These are phyloP conservation scores for Neonectria neomacrospora DNA, from an alignment of 2,329 filamentous ascomycete genomes.

Conservation along the genomic window DNA sequence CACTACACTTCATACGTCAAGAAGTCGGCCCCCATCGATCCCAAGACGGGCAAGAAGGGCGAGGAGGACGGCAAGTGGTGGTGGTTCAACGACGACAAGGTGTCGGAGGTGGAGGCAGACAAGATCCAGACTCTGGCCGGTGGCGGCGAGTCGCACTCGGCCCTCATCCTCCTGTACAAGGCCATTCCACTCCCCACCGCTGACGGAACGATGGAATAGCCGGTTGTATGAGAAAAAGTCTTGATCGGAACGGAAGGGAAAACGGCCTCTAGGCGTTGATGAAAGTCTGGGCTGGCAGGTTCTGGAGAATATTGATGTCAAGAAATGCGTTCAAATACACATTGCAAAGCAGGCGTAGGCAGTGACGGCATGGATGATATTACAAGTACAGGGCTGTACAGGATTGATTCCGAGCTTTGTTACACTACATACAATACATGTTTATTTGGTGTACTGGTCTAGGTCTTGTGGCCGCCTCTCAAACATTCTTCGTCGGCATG, in stretches of 20 bases:
- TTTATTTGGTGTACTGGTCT: constrained; percentile 32
- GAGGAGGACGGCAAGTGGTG: constrained; percentile 97
- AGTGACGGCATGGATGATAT: constrained; percentile 31
- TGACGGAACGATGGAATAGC: constrained; percentile 55
- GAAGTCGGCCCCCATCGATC: constrained; percentile 80
- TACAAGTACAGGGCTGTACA: constrained; percentile 28
- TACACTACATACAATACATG: constrained; percentile 31
- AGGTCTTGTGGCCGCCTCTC: constrained; percentile 4
- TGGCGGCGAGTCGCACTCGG: constrained; percentile 88
- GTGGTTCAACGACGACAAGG: constrained; percentile 99
- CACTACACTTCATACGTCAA: constrained; percentile 99
- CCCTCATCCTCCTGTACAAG: constrained; percentile 81
- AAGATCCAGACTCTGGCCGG: constrained; percentile 92
- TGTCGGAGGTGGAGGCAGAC: constrained; percentile 88
- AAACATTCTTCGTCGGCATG: not conserved
- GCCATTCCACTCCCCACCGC: constrained; percentile 75
- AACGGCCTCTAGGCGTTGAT: constrained; percentile 18
- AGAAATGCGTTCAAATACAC: constrained; percentile 20
- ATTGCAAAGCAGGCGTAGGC: constrained; percentile 33
- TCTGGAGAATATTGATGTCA: constrained; percentile 20
- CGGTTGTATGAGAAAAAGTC: not conserved
- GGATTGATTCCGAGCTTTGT: constrained; percentile 20
- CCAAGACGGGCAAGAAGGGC: constrained; percentile 78
- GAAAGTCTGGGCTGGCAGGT: constrained; percentile 15
- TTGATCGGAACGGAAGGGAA: constrained; percentile 9